A percentile compares a stretch with the other conserved stretches of the same genome.
Conservation (phyloP, 1,139 yeast species). For the Protomyces pachydermus region DNA sequence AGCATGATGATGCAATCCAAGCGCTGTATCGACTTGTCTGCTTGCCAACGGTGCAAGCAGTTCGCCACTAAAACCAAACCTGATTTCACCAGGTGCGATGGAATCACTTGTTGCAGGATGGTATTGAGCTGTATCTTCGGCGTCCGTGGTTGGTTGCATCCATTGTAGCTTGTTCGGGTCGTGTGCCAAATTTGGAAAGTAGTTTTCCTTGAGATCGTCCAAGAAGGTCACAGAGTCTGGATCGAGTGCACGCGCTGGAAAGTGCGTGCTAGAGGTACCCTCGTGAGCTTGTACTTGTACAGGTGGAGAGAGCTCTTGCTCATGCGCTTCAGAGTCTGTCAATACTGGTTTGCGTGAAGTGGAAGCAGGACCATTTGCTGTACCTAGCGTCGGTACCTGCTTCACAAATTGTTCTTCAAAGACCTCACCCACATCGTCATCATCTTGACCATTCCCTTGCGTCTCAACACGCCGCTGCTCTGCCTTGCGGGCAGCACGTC, state of each 20-base stretch:
- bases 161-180: constrained; percentile 81
- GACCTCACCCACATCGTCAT: not conserved
- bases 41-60: constrained; percentile 54
- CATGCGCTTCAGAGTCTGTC: not conserved
- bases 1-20: constrained; percentile 89
- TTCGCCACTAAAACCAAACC: constrained; percentile 86
- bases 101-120: constrained; percentile 35
- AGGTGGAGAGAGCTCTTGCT: not conserved
- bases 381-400: not conserved
- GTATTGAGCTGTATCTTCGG: constrained; percentile 38
- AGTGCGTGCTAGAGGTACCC: not conserved
- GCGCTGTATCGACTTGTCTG: constrained; percentile 47
- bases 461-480: not conserved
- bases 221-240: constrained; percentile 44
- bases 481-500: not conserved
- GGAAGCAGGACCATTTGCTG: not conserved
- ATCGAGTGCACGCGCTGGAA: constrained; percentile 4
- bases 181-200: constrained; percentile 80
- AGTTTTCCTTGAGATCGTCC: constrained; percentile 73
- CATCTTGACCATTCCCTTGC: not conserved
- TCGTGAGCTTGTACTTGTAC: not conserved
- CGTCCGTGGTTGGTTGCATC: constrained; percentile 63
- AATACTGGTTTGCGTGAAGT: not conserved
- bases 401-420: not conserved
- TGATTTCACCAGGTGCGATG: constrained; percentile 48